Evolutionary conservation across 345 rosid species (phyloP), one percentile per base, ranked within the genome.

Genomic region (Litchi chinensis): DNA sequence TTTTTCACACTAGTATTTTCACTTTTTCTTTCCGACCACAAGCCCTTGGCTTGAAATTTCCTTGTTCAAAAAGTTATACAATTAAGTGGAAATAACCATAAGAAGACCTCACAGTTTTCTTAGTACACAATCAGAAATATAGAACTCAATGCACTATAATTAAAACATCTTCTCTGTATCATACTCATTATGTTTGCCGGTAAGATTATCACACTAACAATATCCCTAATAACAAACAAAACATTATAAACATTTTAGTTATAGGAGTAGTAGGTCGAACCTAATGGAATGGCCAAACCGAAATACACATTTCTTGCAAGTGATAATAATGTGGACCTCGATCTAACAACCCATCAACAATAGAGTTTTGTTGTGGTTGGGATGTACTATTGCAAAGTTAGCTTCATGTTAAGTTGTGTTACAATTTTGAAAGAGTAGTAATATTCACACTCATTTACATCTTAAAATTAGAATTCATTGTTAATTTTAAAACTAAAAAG

Each of bases 51-150:
- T 79, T 89, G 65, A 75, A 77, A 76, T 80, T 88, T 75, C 80
- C 89, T 22, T 92, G 95, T 74, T 82, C 89, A 41, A 95, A 90
- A 74, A 95, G 98, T 86, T 82, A 89, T 89, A 79, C 82, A 91
- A 72, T 93, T 95, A 84, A 92, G 86, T 71, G 90, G 37, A 92
- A 83, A 91, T 83, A 77, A 83, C 79, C 92, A 88, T 86, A 69
- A 95, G 86, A 76, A 87, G 81, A 77, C 90, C 99, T 77, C 99
- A 83, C 65, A 93, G 39, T 85, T 90, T 95, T 81, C 97, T 88
- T 21, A 88, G 80, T 60, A 95, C 67, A 83, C 93, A 85, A 88
- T 93, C 98, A 78, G 83, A 60, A 59, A 92, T 54, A 93, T 76
- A 78, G 93, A 88, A 71, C 73, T 79, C 82, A 95, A 81, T 68